Conservation (phyloP, 108 stramenopile genomes). For the Epithemia pelagica region DNA sequence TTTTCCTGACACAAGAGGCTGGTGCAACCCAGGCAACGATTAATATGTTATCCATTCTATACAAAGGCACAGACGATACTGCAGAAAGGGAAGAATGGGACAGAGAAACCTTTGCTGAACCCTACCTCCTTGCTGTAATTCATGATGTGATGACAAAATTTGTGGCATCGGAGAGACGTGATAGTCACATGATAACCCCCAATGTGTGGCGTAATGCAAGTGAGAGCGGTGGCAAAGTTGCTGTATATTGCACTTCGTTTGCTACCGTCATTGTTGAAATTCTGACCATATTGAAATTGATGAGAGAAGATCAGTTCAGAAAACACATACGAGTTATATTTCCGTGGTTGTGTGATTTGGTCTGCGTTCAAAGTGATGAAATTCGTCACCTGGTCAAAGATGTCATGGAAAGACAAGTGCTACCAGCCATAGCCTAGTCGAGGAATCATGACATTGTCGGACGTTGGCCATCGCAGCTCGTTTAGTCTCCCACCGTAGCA, state of each 20-base stretch:
- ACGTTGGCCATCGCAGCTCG: no score
- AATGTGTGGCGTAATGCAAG: constrained; percentile 71
- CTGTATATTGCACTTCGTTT: constrained; percentile 79
- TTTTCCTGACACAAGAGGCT: constrained; percentile 84
- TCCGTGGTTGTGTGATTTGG: constrained; percentile 59
- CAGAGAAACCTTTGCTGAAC: constrained; percentile 50
- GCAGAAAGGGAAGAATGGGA: constrained; percentile 34
- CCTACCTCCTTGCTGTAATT: constrained; percentile 46
- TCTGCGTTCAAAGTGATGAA: constrained; percentile 69
- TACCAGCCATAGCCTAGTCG: constrained; percentile 15
- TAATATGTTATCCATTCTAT: constrained; percentile 49
- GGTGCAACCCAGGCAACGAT: constrained; percentile 63
- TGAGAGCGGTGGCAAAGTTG: constrained; percentile 76
- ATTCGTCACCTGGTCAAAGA: constrained; percentile 61
- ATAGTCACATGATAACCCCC: constrained; percentile 58
- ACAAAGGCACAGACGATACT: constrained; percentile 18
- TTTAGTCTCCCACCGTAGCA: no score
- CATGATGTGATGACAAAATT: constrained; percentile 60
- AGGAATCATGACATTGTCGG: no score
- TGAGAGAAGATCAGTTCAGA: constrained; percentile 46
- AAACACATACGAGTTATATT: constrained; percentile 49
- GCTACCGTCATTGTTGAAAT: constrained; percentile 65
- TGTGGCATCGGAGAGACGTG: constrained; percentile 54
- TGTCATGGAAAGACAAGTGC: constrained; percentile 54
- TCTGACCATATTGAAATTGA: constrained; percentile 41